phyloP scores from a whole-genome alignment of 495 filamentous ascomycete species.

The Terfezia boudieri region DNA sequence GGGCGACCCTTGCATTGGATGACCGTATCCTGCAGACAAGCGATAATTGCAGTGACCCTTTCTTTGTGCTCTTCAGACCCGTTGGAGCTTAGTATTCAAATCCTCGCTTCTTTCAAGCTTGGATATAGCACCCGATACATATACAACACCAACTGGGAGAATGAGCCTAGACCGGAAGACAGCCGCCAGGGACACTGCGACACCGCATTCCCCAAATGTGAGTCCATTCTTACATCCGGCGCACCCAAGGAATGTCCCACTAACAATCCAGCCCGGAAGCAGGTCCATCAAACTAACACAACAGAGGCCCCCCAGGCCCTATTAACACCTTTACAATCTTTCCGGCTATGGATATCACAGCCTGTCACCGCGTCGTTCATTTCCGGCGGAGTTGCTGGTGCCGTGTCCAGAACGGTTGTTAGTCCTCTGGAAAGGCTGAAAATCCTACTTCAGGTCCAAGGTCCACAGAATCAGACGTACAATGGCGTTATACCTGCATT shows the following conservation, averaged over 20 bases:
- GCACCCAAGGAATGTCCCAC: background rate
- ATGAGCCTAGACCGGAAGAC: background rate
- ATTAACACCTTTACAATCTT: slow-evolving; percentile 11
- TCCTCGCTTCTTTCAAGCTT: background rate
- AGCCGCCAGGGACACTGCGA: background rate
- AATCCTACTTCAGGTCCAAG: slow-evolving; percentile 93
- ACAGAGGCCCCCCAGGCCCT: background rate
- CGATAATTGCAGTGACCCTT: background rate
- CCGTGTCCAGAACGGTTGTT: slow-evolving; percentile 91
- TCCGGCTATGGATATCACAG: slow-evolving; percentile 37
- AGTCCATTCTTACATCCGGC: background rate
- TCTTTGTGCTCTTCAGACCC: background rate
- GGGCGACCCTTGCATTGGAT: background rate
- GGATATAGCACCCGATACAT: background rate
- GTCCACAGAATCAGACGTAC: slow-evolving; percentile 72
- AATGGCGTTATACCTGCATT: slow-evolving; percentile 77
- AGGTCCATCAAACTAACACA: background rate
- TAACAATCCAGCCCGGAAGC: background rate
- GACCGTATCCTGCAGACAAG: background rate
- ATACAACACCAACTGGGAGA: background rate
- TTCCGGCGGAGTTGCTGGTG: slow-evolving; percentile 86
- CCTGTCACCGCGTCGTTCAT: slow-evolving; percentile 80
- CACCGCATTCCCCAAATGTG: background rate
- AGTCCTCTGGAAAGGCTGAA: slow-evolving; percentile 89
- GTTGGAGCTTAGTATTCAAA: background rate